phyloP scores from a whole-genome alignment of 768 basidiomycete genomes.

The Boletus sp. region DNA sequence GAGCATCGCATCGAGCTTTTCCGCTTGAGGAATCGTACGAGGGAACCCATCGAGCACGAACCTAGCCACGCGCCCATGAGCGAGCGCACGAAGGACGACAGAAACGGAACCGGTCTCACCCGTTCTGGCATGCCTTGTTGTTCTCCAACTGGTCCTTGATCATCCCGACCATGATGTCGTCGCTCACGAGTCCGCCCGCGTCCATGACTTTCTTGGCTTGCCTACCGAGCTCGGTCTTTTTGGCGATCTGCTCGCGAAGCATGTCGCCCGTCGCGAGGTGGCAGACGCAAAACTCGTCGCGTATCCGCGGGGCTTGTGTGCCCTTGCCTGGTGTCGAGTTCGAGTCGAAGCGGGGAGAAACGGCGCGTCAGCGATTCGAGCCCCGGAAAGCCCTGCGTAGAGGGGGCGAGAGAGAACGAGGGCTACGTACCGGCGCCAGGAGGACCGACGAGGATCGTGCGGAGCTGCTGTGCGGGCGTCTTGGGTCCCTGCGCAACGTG shows the following conservation, averaged over 20 bases:
- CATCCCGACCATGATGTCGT: constrained; percentile 98
- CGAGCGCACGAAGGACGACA: background rate
- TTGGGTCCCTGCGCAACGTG: constrained; percentile 38
- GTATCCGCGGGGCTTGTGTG: constrained; percentile 93
- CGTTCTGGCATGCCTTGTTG: constrained; percentile 92
- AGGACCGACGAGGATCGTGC: constrained; percentile 93
- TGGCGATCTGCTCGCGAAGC: constrained; percentile 89
- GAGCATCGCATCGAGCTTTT: constrained; percentile 95
- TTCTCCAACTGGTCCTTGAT: constrained; percentile 94
- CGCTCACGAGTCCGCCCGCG: constrained; percentile 88
- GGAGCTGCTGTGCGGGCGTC: constrained; percentile 74
- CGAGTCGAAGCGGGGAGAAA: background rate
- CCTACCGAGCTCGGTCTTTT: constrained; percentile 84
- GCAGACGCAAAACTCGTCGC: constrained; percentile 92
- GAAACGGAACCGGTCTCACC: constrained; percentile 55
- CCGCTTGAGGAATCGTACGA: constrained; percentile 92
- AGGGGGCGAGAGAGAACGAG: background rate
- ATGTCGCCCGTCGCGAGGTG: constrained; percentile 99
- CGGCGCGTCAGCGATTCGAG: background rate
- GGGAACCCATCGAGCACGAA: constrained; percentile 99
- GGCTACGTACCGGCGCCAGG: constrained; percentile 85
- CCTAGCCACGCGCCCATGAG: constrained; percentile 38
- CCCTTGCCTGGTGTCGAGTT: constrained; percentile 74
- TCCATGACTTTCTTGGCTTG: constrained; percentile 99
- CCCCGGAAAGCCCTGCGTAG: background rate